These are phyloP conservation scores for Cyclotella kingstonii DNA, from an alignment of 108 stramenopile genomes.

Conservation along the genomic window DNA sequence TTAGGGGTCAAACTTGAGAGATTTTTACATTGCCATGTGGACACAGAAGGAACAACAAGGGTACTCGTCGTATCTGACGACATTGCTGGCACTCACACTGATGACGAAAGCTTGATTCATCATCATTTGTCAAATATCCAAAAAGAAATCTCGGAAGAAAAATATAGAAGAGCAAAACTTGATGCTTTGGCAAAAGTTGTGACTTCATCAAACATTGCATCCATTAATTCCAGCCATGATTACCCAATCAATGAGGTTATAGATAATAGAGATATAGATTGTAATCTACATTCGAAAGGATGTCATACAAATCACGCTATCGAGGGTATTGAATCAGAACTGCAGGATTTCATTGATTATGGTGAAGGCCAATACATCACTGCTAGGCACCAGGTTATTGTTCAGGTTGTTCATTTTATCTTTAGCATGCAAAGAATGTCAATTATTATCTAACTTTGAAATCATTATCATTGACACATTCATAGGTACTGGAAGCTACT, in stretches of 20 bases:
- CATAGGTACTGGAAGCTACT: constrained; percentile 68
- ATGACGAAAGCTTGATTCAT: constrained; percentile 46
- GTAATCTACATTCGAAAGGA: no score
- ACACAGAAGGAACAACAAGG: constrained; percentile 82
- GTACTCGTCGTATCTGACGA: constrained; percentile 73
- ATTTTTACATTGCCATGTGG: constrained; percentile 64
- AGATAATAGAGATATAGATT: no score
- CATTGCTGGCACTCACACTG: constrained; percentile 20
- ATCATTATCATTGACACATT: no score
- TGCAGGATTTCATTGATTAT: constrained; percentile 34
- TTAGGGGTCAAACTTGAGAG: constrained; percentile 17
- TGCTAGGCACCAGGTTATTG: constrained; percentile 66
- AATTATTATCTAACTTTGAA: not conserved
- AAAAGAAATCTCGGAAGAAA: constrained; percentile 49
- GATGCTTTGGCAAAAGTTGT: constrained; percentile 25
- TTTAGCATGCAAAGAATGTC: not conserved
- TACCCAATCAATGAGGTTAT: no score
- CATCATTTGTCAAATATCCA: constrained; percentile 51
- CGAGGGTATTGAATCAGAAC: constrained; percentile 16
- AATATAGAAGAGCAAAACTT: constrained; percentile 28
- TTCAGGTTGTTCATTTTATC: constrained; percentile 33
- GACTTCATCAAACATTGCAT: not conserved
- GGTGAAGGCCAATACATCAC: constrained; percentile 46
- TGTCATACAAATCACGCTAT: not conserved
- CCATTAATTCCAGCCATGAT: not conserved